These are phyloP conservation scores for Sporothrix phasma DNA, from an alignment of 2,329 filamentous ascomycete species.

Conservation along the genomic window DNA sequence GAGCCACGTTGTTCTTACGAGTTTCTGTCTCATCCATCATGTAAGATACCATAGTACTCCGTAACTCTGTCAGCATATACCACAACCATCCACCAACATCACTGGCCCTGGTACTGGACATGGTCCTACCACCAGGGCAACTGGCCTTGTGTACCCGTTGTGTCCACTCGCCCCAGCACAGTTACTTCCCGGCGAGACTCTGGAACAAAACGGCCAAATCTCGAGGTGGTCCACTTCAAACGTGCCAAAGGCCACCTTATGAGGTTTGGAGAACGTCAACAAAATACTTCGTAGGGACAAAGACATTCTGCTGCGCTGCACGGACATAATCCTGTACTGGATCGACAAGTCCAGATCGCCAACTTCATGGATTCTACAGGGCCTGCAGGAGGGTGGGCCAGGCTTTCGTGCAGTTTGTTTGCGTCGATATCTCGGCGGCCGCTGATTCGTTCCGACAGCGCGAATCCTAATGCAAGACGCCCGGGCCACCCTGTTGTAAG, in stretches of 20 bases:
- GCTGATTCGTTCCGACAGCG: constrained; percentile 1
- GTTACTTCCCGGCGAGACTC: too few relatives aligned
- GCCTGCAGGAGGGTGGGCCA: background rate
- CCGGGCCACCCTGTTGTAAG: background rate
- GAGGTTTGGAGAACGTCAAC: too few relatives aligned
- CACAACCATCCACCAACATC: background rate
- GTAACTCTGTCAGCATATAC: background rate
- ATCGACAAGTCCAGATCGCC: background rate
- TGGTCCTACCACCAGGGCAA: too few relatives aligned
- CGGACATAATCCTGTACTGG: background rate
- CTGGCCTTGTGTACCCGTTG: too few relatives aligned
- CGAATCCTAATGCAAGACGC: constrained; percentile 4
- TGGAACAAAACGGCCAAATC: too few relatives aligned
- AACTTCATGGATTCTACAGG: too few relatives aligned
- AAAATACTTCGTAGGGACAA: too few relatives aligned
- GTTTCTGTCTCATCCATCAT: background rate
- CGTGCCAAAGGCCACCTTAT: too few relatives aligned
- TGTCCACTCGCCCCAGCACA: too few relatives aligned
- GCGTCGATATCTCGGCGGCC: background rate
- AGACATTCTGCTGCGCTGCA: too few relatives aligned
- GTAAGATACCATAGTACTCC: background rate
- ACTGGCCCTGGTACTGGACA: too few relatives aligned
- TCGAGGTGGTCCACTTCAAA: too few relatives aligned
- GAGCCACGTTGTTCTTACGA: background rate
- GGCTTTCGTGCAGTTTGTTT: background rate